Conservation (phyloP, 345 rosid genomes). For the Aquilaria sinensis region DNA sequence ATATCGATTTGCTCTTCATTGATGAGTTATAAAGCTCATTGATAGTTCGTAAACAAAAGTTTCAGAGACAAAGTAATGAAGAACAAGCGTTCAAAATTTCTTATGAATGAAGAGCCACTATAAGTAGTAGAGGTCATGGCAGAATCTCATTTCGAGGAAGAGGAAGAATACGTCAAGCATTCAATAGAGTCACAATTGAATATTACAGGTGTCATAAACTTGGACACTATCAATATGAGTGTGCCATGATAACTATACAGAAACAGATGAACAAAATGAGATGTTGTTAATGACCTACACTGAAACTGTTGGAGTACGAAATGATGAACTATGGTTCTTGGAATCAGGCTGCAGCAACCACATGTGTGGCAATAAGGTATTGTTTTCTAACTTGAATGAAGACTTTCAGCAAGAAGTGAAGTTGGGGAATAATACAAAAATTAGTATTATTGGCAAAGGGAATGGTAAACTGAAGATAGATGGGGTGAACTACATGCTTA, state of each 20-base stretch:
- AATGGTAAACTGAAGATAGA: background rate
- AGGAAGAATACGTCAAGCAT: no score
- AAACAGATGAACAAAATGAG: background rate
- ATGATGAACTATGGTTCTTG: background rate
- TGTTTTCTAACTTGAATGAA: background rate
- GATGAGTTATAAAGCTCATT: no score
- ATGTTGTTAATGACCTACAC: constrained; percentile 1
- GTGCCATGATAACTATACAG: background rate
- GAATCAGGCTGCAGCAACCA: background rate
- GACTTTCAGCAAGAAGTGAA: background rate
- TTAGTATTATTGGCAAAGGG: background rate
- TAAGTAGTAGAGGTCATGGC: no score
- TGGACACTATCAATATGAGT: constrained; percentile 12
- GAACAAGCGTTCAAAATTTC: no score
- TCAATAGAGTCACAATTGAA: background rate
- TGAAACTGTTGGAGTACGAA: no score
- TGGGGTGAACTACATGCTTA: background rate
- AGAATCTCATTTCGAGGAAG: no score
- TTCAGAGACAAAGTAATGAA: no score
- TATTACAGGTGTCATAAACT: constrained; percentile 4
- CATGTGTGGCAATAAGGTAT: background rate
- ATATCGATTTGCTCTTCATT: no score
- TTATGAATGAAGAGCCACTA: no score
- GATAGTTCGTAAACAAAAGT: no score
- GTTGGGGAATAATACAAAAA: background rate